These are phyloP conservation scores for Rhynchospora breviuscula DNA, from an alignment of 176 grass and related monocot genomes.

Conservation along the genomic window DNA sequence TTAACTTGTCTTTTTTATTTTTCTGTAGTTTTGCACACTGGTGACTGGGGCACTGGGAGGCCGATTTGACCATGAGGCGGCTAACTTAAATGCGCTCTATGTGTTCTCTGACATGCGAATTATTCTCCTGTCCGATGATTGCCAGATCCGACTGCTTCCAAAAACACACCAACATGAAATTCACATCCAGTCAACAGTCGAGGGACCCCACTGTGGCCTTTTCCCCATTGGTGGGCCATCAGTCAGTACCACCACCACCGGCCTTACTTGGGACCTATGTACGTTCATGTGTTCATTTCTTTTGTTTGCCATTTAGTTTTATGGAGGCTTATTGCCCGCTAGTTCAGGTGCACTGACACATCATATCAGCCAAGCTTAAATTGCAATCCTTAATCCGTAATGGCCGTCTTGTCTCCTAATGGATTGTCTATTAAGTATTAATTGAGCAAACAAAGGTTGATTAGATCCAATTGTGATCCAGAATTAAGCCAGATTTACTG, in stretches of 20 bases:
- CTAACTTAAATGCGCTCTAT: conserved; percentile 60
- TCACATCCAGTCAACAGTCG: conserved; percentile 46
- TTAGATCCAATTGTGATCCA: background rate
- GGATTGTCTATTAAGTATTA: conserved; percentile 4
- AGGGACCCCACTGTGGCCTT: conserved; percentile 59
- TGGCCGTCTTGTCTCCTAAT: background rate
- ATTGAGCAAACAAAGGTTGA: background rate
- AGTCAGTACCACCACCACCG: conserved; percentile 50
- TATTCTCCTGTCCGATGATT: conserved; percentile 67
- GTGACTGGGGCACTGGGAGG: conserved; percentile 65
- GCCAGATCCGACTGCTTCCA: conserved; percentile 63
- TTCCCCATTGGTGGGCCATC: conserved; percentile 61
- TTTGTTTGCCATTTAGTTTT: conserved; percentile 5
- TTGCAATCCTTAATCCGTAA: background rate
- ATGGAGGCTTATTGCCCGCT: background rate
- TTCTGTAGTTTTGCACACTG: conserved; percentile 49
- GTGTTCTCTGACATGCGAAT: conserved; percentile 61
- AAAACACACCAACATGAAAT: conserved; percentile 60
- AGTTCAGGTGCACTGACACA: background rate
- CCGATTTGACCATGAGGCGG: conserved; percentile 78
- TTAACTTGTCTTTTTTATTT: conserved; percentile 2
- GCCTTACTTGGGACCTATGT: conserved; percentile 61
- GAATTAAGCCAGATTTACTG: background rate
- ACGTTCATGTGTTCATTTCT: conserved; percentile 3
- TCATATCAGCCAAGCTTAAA: background rate